A percentile compares a stretch with the other conserved stretches of the same genome.
Conservation (phyloP, 2,329 filamentous ascomycete species). For the Clonostachys sp. region DNA sequence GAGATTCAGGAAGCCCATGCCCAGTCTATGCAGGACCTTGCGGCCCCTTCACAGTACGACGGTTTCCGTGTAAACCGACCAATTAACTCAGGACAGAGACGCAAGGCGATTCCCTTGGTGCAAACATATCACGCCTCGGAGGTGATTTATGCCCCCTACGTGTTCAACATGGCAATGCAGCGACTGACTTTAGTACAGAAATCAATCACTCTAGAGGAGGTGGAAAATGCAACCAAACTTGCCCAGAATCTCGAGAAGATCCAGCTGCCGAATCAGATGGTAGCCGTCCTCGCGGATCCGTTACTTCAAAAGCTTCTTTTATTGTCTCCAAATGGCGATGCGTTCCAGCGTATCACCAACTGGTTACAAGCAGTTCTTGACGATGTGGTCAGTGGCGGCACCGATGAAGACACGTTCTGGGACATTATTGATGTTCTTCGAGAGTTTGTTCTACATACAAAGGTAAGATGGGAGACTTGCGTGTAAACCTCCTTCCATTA, state of each 20-base stretch:
- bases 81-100: conserved; percentile 15
- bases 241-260: conserved; percentile 72
- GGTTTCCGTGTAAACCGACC: conserved; percentile 62
- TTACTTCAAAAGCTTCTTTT: conserved; percentile 74
- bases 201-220: conserved; percentile 67
- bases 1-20: conserved; percentile 59
- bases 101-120: conserved; percentile 57
- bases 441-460: conserved; percentile 51
- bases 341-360: conserved; percentile 46
- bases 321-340: conserved; percentile 51
- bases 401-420: conserved; percentile 39
- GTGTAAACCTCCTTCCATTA: not conserved
- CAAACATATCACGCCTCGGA: conserved; percentile 72
- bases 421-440: conserved; percentile 52
- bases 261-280: conserved; percentile 76
- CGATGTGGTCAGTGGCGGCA: conserved; percentile 48
- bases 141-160: conserved; percentile 25
- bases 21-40: conserved; percentile 36
- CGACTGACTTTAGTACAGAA: conserved; percentile 4
- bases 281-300: conserved; percentile 71
- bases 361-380: conserved; percentile 55
- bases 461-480: conserved; percentile 33
- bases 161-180: not conserved
- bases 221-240: conserved; percentile 66
- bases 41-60: conserved; percentile 21